These are phyloP conservation scores for Erythrophleum fordii DNA, from an alignment of 306 rosid genomes.

Conservation along the genomic window DNA sequence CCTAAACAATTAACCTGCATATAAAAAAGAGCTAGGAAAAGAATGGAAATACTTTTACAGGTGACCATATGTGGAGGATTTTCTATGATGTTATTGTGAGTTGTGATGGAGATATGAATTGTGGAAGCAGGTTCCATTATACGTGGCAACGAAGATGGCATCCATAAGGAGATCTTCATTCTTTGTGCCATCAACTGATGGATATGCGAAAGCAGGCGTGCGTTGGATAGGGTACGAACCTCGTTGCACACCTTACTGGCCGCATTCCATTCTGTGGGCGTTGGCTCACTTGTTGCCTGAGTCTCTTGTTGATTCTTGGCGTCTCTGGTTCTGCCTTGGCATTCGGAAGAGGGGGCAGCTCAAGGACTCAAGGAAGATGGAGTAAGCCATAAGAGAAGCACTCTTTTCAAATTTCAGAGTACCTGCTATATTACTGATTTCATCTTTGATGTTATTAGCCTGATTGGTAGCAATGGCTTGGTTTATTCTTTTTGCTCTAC, in stretches of 20 bases:
- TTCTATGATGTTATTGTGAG: background rate
- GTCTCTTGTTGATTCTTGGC: slow-evolving; percentile 71
- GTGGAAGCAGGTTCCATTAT: slow-evolving; percentile 75
- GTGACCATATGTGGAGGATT: background rate
- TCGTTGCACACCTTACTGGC: slow-evolving; percentile 98
- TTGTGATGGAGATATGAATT: slow-evolving; percentile 35
- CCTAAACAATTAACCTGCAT: background rate
- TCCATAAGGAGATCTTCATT: slow-evolving; percentile 88
- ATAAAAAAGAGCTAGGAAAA: background rate
- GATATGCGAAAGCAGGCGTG: slow-evolving; percentile 77
- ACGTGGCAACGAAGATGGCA: slow-evolving; percentile 99
- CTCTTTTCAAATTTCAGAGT: background rate
- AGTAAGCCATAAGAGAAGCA: slow-evolving; percentile 32
- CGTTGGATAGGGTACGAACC: slow-evolving; percentile 89
- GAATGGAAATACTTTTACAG: too few relatives aligned
- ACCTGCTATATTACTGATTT: slow-evolving; percentile 12
- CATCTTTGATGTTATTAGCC: slow-evolving; percentile 9
- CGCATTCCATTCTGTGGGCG: slow-evolving; percentile 84
- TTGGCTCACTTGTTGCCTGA: slow-evolving; percentile 68
- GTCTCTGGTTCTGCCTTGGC: slow-evolving; percentile 66
- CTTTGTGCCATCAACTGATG: slow-evolving; percentile 86
- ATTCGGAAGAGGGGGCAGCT: slow-evolving; percentile 86
- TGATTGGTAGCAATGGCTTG: slow-evolving; percentile 27
- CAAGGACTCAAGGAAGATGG: slow-evolving; percentile 74
- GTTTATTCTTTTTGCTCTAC: slow-evolving; percentile 31